phyloP scores from a whole-genome alignment of 805 yeast species.

The Saccharomycopsis capsularis region DNA sequence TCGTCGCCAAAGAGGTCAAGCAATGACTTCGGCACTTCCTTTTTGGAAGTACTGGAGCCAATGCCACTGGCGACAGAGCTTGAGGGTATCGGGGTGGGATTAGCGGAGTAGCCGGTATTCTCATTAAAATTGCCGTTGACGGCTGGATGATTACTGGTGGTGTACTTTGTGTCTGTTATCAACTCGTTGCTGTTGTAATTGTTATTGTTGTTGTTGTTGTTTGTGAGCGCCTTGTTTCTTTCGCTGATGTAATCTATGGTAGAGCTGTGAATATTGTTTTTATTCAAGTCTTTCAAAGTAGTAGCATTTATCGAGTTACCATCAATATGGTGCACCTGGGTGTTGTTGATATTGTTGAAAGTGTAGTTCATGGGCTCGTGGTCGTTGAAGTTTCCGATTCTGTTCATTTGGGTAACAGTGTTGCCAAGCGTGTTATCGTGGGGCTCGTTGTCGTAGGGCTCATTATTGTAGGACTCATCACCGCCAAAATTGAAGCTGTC shows the following conservation, averaged over 20 bases:
- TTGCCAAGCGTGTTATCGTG: conserved; percentile 2
- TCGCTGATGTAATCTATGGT: conserved; percentile 27
- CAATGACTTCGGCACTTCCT: conserved; percentile 67
- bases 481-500: conserved; percentile 22
- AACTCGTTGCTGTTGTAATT: conserved; percentile 4
- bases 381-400: conserved; percentile 15
- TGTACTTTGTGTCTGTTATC: conserved; percentile 22
- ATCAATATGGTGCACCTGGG: neutral
- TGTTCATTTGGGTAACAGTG: neutral
- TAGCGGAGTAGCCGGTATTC: conserved; percentile 8
- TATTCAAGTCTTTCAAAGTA: conserved; percentile 12
- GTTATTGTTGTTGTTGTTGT: conserved; percentile 29
- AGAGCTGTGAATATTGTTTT: conserved; percentile 23
- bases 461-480: neutral
- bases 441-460: conserved; percentile 2
- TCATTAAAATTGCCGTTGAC: conserved; percentile 1
- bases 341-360: conserved; percentile 5
- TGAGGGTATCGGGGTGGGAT: conserved; percentile 21
- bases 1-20: conserved; percentile 60
- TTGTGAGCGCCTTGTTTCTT: conserved; percentile 25
- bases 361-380: conserved; percentile 17
- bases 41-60: conserved; percentile 30
- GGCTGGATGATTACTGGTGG: conserved; percentile 13
- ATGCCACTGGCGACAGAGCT: conserved; percentile 15
- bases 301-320: conserved; percentile 14